These are phyloP conservation scores for Parastagonospora avenae DNA, from an alignment of 2,329 filamentous ascomycete species.

Conservation along the genomic window DNA sequence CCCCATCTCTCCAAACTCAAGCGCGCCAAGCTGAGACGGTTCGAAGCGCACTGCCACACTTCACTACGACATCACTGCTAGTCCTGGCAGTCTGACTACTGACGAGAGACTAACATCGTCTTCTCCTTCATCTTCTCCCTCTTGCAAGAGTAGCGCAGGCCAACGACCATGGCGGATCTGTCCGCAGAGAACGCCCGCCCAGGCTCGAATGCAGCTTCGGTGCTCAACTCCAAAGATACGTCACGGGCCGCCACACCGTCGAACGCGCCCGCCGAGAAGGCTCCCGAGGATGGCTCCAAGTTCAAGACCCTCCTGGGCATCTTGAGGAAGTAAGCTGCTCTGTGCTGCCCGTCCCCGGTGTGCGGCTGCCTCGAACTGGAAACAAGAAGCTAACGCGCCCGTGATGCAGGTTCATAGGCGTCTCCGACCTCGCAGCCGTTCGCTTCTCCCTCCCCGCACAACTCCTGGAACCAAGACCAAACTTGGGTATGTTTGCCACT, in stretches of 20 bases:
- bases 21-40: conserved; percentile 2
- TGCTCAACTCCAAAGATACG: conserved; percentile 39
- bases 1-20: no score
- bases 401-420: conserved; percentile 81
- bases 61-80: conserved; percentile 12
- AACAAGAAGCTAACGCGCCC: conserved; percentile 14
- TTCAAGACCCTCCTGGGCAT: conserved; percentile 87
- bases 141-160: conserved; percentile 1
- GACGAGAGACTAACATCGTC: conserved; percentile 15
- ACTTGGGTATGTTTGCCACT: conserved; percentile 65
- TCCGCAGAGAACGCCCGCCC: conserved; percentile 32
- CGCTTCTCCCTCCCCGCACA: conserved; percentile 96
- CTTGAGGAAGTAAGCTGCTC: conserved; percentile 72
- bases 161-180: conserved; percentile 36
- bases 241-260: conserved; percentile 45
- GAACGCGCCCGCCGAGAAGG: conserved; percentile 55
- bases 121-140: neutral
- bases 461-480: conserved; percentile 92
- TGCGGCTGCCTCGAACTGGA: conserved; percentile 29
- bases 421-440: conserved; percentile 91
- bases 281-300: conserved; percentile 81
- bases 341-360: neutral
- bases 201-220: conserved; percentile 35
- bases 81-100: conserved; percentile 22
- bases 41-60: conserved; percentile 8